Evolutionary conservation across 1,139 yeast species (phyloP).

Genomic region (Scheffersomyces illinoinensis): DNA sequence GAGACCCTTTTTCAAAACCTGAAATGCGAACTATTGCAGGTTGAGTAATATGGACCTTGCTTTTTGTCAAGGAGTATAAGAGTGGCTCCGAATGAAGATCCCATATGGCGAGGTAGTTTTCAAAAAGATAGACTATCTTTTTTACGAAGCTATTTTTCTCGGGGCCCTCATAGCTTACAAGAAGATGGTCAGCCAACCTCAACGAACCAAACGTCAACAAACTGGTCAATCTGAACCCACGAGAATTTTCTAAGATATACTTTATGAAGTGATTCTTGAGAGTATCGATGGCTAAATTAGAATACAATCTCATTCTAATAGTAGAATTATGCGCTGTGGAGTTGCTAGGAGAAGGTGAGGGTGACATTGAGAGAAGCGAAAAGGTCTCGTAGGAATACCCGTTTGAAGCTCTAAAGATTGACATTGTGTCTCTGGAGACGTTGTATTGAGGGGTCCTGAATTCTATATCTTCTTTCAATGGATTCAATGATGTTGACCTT

Average conservation of each 20-base stretch:
- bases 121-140: conserved; percentile 33
- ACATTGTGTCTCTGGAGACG: not conserved
- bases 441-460: not conserved
- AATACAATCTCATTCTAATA: conserved; percentile 18
- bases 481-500: not conserved
- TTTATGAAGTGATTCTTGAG: conserved; percentile 32
- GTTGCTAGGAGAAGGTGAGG: conserved; percentile 18
- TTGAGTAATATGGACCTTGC: conserved; percentile 16
- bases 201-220: conserved; percentile 35
- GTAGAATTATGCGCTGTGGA: conserved; percentile 16
- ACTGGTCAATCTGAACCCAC: conserved; percentile 23
- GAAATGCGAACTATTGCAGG: conserved; percentile 14
- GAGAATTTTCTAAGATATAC: conserved; percentile 25
- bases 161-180: conserved; percentile 16
- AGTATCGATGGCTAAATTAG: conserved; percentile 20
- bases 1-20: not conserved
- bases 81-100: not conserved
- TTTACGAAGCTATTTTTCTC: conserved; percentile 5
- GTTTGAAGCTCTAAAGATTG: not conserved
- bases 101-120: conserved; percentile 32
- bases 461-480: not conserved
- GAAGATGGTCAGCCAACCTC: conserved; percentile 37
- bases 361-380: conserved; percentile 3
- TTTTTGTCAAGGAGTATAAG: not conserved
- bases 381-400: not conserved